Base-by-base conservation (phyloP, 352 stramenopile genomes). In the Phytophthora lateralis region DNA sequence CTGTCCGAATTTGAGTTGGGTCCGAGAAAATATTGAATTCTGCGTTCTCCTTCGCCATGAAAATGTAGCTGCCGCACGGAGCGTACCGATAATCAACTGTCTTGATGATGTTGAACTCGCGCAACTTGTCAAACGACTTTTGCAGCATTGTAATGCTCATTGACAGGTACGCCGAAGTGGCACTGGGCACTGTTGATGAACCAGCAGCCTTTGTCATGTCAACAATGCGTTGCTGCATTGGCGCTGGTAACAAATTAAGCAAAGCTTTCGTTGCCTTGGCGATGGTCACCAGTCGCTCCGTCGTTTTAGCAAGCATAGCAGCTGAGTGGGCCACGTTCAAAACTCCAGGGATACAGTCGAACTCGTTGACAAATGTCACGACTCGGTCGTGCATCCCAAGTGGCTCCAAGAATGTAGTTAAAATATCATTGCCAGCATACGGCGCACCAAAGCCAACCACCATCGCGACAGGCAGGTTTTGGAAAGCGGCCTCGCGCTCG, bases 321-420 rank as follows among this genome's bases (percentile, higher is more conserved):
- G 84, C 73, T 20, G 82, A 89, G 46, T 95, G 84, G 2, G 86
- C 84, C 7, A 95, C 72, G 41, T 95, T 91, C 21, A 93, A 69
- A 54, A 93, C 82, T 21, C 80, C 75, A 3, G 86, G 86, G 53
- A 95, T 90, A 55, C 85, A 95, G 56, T 95, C 86, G 38, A 86
- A 80, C 58, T 95, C 84, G 30, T 95, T 95, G 24, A 95, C 86
- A 17, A 93, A 84, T 52, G 84, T 94, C 39, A 94, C 60, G 32
- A 90, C 59, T 37, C 80, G 72, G 20, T 78, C 72, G 3, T 60
- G 63, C 57, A 93, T 57, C 2, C 51, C 66, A 4, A 92, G 42
- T 0, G 69, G 49, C 26, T 80, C 49, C 21, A 93, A 66, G 42
- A 88, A 89, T n/a, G 48, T 53, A 6, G 57, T 43, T 2, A 89